Evolutionary conservation across 768 basidiomycete species (phyloP).

Genomic region (Candolleomyces aberdarensis): DNA sequence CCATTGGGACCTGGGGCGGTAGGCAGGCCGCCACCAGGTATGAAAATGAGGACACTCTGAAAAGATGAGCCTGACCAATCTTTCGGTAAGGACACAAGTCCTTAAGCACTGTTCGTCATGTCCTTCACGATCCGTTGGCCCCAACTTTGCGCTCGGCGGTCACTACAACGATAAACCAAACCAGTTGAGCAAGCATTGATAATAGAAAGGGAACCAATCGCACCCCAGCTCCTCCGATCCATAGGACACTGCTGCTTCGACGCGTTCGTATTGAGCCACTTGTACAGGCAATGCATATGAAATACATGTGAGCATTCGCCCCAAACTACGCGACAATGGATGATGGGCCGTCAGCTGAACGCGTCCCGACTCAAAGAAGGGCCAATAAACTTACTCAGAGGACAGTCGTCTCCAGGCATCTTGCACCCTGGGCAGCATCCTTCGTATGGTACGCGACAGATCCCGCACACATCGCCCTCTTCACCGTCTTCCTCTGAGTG

Average conservation of each 20-base stretch:
- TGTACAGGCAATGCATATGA: conserved; percentile 97
- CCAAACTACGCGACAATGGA: conserved; percentile 65
- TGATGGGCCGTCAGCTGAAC: not conserved
- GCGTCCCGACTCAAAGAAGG: not conserved
- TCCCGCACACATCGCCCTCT: conserved; percentile 71
- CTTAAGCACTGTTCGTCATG: too few species aligned
- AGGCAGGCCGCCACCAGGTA: too few species aligned
- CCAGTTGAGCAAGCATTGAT: not conserved
- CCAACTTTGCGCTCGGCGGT: conserved; percentile 15
- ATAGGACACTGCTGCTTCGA: conserved; percentile 99
- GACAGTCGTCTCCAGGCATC: conserved; percentile 81
- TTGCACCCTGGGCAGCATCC: conserved; percentile 96
- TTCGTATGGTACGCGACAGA: conserved; percentile 89
- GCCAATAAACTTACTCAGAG: conserved; percentile 17
- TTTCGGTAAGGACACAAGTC: too few species aligned
- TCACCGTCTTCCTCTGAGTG: conserved; percentile 36
- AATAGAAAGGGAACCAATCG: conserved; percentile 21
- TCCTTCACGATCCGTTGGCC: not conserved
- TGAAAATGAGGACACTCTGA: too few species aligned
- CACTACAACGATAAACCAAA: not conserved
- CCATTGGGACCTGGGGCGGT: too few species aligned
- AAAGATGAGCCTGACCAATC: too few species aligned
- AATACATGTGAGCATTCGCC: conserved; percentile 97
- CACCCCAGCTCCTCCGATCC: conserved; percentile 93
- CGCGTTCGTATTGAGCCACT: conserved; percentile 88